These are phyloP conservation scores for Debaryomyces tyrocola DNA, from an alignment of 805 yeast species.

Conservation along the genomic window DNA sequence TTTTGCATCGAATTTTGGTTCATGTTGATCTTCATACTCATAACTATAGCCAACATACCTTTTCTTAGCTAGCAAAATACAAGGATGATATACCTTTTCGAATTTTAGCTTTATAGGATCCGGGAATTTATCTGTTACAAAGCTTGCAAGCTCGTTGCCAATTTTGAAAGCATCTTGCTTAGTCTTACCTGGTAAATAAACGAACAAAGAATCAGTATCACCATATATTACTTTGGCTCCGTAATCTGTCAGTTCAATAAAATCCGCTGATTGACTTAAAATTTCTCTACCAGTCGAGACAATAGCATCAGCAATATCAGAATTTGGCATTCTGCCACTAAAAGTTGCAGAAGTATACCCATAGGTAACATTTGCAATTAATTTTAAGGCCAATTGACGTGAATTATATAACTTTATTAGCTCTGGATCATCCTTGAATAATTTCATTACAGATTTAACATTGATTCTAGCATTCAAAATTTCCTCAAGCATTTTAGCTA, in stretches of 20 bases:
- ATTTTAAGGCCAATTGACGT: slow-evolving; percentile 81
- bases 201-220: slow-evolving; percentile 93
- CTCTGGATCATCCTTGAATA: slow-evolving; percentile 44
- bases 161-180: slow-evolving; percentile 72
- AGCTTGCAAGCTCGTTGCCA: slow-evolving; percentile 68
- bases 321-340: slow-evolving; percentile 96
- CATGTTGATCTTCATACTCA: slow-evolving; percentile 53
- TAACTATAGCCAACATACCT: slow-evolving; percentile 87
- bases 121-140: slow-evolving; percentile 67
- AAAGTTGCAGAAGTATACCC: slow-evolving; percentile 95
- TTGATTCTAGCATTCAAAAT: slow-evolving; percentile 76
- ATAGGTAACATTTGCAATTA: slow-evolving; percentile 93
- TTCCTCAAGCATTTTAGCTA: slow-evolving; percentile 84
- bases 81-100: slow-evolving; percentile 91
- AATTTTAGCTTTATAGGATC: slow-evolving; percentile 81
- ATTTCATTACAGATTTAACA: slow-evolving; percentile 72
- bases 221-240: slow-evolving; percentile 95
- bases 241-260: slow-evolving; percentile 66
- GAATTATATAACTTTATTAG: slow-evolving; percentile 62
- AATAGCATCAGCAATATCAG: slow-evolving; percentile 92
- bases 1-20: slow-evolving; percentile 85
- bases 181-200: slow-evolving; percentile 81
- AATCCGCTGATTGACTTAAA: slow-evolving; percentile 63
- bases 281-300: slow-evolving; percentile 91
- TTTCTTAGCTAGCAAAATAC: slow-evolving; percentile 76